phyloP scores from a whole-genome alignment of 2,329 filamentous ascomycete genomes.

The Trichoderma endophyticum region DNA sequence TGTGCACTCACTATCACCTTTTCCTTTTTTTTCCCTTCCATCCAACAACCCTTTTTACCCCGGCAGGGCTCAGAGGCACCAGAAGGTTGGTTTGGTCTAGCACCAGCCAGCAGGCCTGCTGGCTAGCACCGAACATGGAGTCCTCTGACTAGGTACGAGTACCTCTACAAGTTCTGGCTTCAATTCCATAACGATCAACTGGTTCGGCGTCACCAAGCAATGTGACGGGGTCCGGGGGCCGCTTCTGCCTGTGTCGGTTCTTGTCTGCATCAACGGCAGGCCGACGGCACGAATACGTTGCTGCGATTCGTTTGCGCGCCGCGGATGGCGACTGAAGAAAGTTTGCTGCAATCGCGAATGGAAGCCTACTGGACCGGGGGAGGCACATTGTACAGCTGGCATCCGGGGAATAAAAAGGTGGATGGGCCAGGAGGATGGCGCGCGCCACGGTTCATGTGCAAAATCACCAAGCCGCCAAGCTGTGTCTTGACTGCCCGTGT shows the following conservation, averaged over 20 bases:
- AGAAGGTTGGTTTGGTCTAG: slow-evolving; percentile 14
- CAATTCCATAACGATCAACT: background rate
- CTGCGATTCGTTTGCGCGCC: background rate
- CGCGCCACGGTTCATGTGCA: slow-evolving; percentile 19
- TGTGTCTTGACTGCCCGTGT: slow-evolving; percentile 6
- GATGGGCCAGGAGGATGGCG: slow-evolving; percentile 15
- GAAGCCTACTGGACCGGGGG: slow-evolving; percentile 5
- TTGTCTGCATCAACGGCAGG: background rate
- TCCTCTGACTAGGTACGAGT: background rate
- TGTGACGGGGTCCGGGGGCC: background rate
- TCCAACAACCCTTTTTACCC: background rate
- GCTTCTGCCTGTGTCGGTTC: background rate
- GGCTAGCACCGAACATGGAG: background rate
- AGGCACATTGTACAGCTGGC: slow-evolving; percentile 16
- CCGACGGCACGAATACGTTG: background rate
- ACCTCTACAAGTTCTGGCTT: background rate
- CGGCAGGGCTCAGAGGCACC: slow-evolving; percentile 15
- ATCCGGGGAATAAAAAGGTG: slow-evolving; percentile 16
- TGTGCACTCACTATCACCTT: slow-evolving; percentile 4
- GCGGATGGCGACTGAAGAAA: background rate
- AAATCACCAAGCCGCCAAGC: slow-evolving; percentile 16
- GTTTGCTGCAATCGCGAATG: background rate
- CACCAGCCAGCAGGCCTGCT: background rate
- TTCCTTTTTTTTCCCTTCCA: background rate
- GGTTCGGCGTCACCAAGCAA: background rate